Conservation (phyloP, 2,329 filamentous ascomycete genomes). For the Curvularia sp. region DNA sequence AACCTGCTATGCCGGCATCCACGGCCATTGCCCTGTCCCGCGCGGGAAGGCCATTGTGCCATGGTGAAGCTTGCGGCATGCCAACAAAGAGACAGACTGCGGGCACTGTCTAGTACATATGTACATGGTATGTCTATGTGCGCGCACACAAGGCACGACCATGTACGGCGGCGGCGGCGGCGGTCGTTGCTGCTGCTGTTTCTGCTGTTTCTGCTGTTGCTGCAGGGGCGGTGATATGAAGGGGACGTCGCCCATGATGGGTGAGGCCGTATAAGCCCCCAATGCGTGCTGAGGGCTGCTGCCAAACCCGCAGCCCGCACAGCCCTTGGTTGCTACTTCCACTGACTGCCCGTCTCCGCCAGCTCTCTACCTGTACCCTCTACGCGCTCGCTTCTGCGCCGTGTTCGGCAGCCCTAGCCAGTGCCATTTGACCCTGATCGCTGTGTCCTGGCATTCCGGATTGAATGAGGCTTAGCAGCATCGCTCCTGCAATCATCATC, state of each 20-base stretch:
- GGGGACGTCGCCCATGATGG: conserved; percentile 6
- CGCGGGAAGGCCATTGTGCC: not conserved
- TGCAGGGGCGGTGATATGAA: conserved; percentile 15
- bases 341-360: not conserved
- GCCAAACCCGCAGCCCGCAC: too few relatives aligned
- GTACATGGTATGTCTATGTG: not conserved
- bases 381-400: conserved; percentile 8
- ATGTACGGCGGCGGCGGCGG: too few relatives aligned
- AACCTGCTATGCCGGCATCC: conserved; percentile 5
- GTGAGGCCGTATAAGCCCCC: conserved; percentile 5
- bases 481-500: conserved; percentile 2
- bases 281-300: too few relatives aligned
- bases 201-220: not conserved
- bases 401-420: conserved; percentile 14
- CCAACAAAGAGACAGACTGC: not conserved
- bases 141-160: not conserved
- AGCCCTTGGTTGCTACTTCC: too few relatives aligned
- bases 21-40: conserved; percentile 2
- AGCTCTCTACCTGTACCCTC: not conserved
- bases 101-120: too few relatives aligned
- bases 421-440: conserved; percentile 19
- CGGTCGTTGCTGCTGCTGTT: too few relatives aligned
- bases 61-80: not conserved
- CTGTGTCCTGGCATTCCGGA: conserved; percentile 11
- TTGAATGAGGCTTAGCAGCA: conserved; percentile 22